A percentile compares a stretch with the other conserved stretches of the same genome.
Conservation (phyloP, 169 alveolate species). For the Plasmodium fragile region DNA sequence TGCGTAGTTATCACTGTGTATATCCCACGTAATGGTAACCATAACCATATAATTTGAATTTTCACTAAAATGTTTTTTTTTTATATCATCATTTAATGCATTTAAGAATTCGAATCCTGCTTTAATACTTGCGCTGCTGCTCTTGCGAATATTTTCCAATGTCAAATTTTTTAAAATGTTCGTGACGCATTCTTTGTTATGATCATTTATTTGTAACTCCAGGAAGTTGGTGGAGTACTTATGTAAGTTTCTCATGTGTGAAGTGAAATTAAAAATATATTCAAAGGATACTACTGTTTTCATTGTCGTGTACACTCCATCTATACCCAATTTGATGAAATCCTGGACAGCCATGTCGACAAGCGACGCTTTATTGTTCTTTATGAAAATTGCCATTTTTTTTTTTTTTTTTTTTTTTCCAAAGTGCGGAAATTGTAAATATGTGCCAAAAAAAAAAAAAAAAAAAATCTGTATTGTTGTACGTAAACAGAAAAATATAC, state of each 20-base stretch:
- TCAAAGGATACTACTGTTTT: conserved; percentile 51
- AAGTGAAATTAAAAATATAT: conserved; percentile 54
- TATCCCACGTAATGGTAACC: conserved; percentile 35
- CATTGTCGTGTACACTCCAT: conserved; percentile 68
- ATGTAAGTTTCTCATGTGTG: conserved; percentile 52
- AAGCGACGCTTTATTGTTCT: conserved; percentile 23
- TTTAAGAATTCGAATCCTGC: conserved; percentile 47
- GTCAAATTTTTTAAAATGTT: conserved; percentile 39
- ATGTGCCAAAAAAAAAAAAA: neutral
- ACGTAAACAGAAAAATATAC: neutral
- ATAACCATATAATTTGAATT: conserved; percentile 59
- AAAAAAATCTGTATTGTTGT: neutral
- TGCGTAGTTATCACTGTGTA: neutral
- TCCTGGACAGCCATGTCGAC: conserved; percentile 41
- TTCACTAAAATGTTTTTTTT: conserved; percentile 56
- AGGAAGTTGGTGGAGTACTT: conserved; percentile 28
- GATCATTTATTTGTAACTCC: conserved; percentile 24
- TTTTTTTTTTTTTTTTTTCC: neutral
- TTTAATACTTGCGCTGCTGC: conserved; percentile 31
- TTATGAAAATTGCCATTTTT: conserved; percentile 63
- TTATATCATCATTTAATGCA: conserved; percentile 50
- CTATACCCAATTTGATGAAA: conserved; percentile 54
- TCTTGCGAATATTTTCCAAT: conserved; percentile 30
- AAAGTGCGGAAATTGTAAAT: neutral
- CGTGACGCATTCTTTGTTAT: conserved; percentile 24